Conservation (phyloP, 768 basidiomycete genomes). For the Mycena albidolilacea region DNA sequence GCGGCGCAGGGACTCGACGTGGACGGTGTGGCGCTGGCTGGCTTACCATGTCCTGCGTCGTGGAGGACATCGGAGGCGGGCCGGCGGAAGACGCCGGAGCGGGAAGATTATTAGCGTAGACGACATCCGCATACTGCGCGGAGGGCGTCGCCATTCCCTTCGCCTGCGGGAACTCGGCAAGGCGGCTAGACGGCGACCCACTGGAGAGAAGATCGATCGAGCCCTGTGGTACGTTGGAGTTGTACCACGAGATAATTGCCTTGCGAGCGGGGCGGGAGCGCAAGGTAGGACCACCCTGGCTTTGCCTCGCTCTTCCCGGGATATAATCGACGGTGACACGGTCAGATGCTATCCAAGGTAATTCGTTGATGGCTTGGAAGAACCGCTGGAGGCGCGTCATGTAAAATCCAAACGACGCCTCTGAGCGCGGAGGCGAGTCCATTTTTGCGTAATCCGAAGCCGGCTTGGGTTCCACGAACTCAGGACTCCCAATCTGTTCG, state of each 20-base stretch:
- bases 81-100: background rate
- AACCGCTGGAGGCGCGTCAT: constrained; percentile 54
- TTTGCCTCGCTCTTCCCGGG: constrained; percentile 48
- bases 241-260: constrained; percentile 48
- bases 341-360: constrained; percentile 61
- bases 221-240: constrained; percentile 27
- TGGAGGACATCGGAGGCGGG: constrained; percentile 18
- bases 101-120: constrained; percentile 13
- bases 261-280: constrained; percentile 36
- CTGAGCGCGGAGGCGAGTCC: constrained; percentile 56
- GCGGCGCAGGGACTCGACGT: constrained; percentile 31
- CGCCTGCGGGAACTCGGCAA: constrained; percentile 25
- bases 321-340: constrained; percentile 63
- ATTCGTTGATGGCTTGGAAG: constrained; percentile 49
- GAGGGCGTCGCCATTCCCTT: constrained; percentile 11
- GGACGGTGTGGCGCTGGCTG: constrained; percentile 13
- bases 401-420: constrained; percentile 50
- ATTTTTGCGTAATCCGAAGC: constrained; percentile 66
- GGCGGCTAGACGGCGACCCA: constrained; percentile 5
- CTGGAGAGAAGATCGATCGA: constrained; percentile 31
- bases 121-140: background rate
- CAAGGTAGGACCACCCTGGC: background rate
- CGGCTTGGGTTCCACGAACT: constrained; percentile 57
- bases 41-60: constrained; percentile 13
- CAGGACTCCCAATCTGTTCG: constrained; percentile 50